These are phyloP conservation scores for Lyophyllum semitale DNA, from an alignment of 768 basidiomycete species.

Conservation along the genomic window DNA sequence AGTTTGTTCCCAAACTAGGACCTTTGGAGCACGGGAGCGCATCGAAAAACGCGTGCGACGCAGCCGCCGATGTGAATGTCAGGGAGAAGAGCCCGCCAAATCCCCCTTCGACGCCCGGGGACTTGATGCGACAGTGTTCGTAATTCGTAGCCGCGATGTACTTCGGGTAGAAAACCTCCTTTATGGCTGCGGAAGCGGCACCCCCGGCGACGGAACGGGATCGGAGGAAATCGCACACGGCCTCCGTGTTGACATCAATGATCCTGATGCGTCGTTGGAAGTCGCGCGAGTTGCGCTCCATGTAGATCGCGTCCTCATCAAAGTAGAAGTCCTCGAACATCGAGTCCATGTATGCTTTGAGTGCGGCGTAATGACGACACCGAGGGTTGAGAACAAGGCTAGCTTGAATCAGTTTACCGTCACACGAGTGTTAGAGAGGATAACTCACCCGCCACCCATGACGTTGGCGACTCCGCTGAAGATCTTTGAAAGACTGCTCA, in stretches of 20 bases:
- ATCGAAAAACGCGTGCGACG: slow-evolving; percentile 84
- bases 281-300: slow-evolving; percentile 98
- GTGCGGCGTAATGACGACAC: slow-evolving; percentile 62
- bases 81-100: slow-evolving; percentile 89
- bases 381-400: slow-evolving; percentile 89
- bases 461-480: slow-evolving; percentile 95
- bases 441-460: slow-evolving; percentile 91
- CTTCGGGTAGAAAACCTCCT: slow-evolving; percentile 89
- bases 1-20: slow-evolving; percentile 92
- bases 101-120: slow-evolving; percentile 45
- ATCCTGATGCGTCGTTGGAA: slow-evolving; percentile 72
- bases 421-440: not conserved
- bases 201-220: slow-evolving; percentile 52
- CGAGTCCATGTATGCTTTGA: slow-evolving; percentile 60
- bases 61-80: slow-evolving; percentile 70
- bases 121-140: slow-evolving; percentile 59
- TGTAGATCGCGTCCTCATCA: slow-evolving; percentile 89
- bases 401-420: not conserved
- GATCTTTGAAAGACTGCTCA: slow-evolving; percentile 89
- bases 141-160: slow-evolving; percentile 76
- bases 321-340: slow-evolving; percentile 87
- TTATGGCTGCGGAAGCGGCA: slow-evolving; percentile 52
- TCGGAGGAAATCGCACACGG: slow-evolving; percentile 77
- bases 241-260: slow-evolving; percentile 84
- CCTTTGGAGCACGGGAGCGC: slow-evolving; percentile 83